Base-by-base conservation (phyloP, 371 early-diverging fungal species). In the Mortierella sp. region DNA sequence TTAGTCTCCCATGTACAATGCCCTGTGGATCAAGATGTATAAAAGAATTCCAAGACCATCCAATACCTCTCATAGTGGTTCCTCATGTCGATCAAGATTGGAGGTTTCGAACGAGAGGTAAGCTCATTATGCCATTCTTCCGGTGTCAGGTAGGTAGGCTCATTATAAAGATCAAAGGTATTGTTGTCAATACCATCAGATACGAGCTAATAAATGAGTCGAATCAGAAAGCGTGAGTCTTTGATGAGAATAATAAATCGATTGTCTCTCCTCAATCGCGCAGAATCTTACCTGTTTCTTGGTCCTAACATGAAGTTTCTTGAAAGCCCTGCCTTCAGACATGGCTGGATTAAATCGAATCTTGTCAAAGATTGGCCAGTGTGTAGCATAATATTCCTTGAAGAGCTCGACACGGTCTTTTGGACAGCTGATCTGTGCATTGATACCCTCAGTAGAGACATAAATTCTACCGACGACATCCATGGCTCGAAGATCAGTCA, bases 341-440 rank as follows among this genome's bases (percentile, higher is more conserved):
- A 93, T 88, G 40, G 92, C 90, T 70, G 85, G 86, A 58, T 91
- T 95, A 63, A 94, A 87, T 29, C 84, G 70, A 66, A 79, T 67
- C 68, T 82, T 75, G 65, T 75, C 78, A 67, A 73, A 70, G 35
- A 79, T 66, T 23, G 77, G 66, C 77, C 73, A 73, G 23, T 71
- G 72, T 9, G 51, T 66, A 12, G 83, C 64, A 26, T 76, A 83
- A 64, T 78, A 83, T 3, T 81, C 76, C 68, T 84, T 81, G 34
- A 93, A 78, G n/a, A 77, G 56, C 0, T 74, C 81, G 3, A 90
- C 65, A 23, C 85, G 83, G 6, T 79, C 68, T 8, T 73, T 67
- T 34, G 93, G 93, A 35, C 90, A 87, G 45, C 91, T 89, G 58
- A 94, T 83, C 83, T 94, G 94, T 35, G 91, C 92, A 67, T 94